Percentiles rank a stretch among this genome's conserved stretches.
Conservation (phyloP, 352 stramenopile species). For the Blastocystis sp. region DNA sequence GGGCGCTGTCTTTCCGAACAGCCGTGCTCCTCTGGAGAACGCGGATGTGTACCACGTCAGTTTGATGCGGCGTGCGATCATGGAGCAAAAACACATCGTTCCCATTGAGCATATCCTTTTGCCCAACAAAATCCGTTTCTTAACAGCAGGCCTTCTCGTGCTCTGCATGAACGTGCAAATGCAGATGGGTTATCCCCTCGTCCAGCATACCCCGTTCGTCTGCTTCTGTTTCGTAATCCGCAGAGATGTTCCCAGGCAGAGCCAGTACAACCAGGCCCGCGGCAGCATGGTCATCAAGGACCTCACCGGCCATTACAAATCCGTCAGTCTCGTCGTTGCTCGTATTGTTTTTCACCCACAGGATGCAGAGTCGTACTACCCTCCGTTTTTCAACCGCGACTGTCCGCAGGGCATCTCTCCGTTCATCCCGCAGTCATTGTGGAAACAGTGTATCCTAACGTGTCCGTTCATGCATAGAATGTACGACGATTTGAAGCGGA, state of each 20-base stretch:
- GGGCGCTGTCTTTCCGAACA: not conserved
- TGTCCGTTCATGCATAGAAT: slow-evolving; percentile 19
- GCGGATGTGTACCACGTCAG: not conserved
- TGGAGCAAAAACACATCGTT: slow-evolving; percentile 24
- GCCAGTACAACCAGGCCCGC: not conserved
- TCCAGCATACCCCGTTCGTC: slow-evolving; percentile 1
- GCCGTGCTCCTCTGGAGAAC: not conserved
- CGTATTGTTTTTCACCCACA: too few relatives aligned
- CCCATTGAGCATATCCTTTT: slow-evolving; percentile 65
- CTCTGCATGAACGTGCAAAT: not conserved
- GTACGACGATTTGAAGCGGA: slow-evolving; percentile 31
- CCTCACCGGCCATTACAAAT: slow-evolving; percentile 40
- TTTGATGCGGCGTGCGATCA: not conserved
- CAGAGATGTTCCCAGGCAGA: not conserved
- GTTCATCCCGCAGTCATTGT: slow-evolving; percentile 34
- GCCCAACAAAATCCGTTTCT: not conserved
- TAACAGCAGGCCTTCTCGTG: slow-evolving; percentile 15
- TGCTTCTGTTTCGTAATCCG: not conserved
- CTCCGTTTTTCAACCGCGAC: slow-evolving; percentile 45
- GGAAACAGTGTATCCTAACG: slow-evolving; percentile 25
- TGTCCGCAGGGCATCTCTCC: slow-evolving; percentile 47
- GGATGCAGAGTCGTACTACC: not conserved
- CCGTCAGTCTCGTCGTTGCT: not conserved
- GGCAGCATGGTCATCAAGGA: slow-evolving; percentile 16
- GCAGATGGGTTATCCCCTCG: slow-evolving; percentile 11